Percentiles rank a stretch among this genome's conserved stretches.
Conservation (phyloP, 805 yeast genomes). For the Jamesozyma spencerorum region DNA sequence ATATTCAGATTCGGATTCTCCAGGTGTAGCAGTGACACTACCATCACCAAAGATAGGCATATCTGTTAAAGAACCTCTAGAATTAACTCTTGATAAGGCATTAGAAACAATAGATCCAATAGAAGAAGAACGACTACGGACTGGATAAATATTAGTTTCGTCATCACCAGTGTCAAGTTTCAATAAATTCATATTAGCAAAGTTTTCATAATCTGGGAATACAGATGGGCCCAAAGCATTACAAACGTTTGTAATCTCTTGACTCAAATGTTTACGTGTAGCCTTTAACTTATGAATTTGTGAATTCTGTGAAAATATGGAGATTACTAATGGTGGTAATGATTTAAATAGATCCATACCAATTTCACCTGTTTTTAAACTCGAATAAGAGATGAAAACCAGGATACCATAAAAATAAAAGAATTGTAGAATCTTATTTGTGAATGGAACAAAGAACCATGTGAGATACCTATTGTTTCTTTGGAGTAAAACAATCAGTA, state of each 20-base stretch:
- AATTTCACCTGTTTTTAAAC: slow-evolving; percentile 79
- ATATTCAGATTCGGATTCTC: slow-evolving; percentile 3
- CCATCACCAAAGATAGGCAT: slow-evolving; percentile 46
- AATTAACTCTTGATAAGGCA: slow-evolving; percentile 53
- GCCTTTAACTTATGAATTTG: slow-evolving; percentile 45
- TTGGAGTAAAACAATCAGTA: slow-evolving; percentile 30
- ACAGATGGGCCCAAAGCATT: slow-evolving; percentile 78
- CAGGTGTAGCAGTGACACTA: not conserved
- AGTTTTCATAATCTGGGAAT: slow-evolving; percentile 71
- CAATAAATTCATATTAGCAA: slow-evolving; percentile 5
- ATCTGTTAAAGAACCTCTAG: slow-evolving; percentile 52
- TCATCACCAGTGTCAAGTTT: slow-evolving; percentile 2
- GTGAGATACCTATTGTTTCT: slow-evolving; percentile 16
- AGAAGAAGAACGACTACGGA: slow-evolving; percentile 24
- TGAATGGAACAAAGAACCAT: slow-evolving; percentile 29
- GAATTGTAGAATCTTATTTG: slow-evolving; percentile 26
- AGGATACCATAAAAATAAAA: slow-evolving; percentile 44
- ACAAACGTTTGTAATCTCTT: slow-evolving; percentile 68
- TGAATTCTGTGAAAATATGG: slow-evolving; percentile 34
- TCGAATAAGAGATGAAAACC: slow-evolving; percentile 76
- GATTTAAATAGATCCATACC: slow-evolving; percentile 83
- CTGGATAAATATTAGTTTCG: slow-evolving; percentile 7
- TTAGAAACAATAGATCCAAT: slow-evolving; percentile 39
- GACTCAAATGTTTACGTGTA: slow-evolving; percentile 50
- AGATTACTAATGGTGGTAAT: slow-evolving; percentile 55